Evolutionary conservation across 768 basidiomycete genomes (phyloP).

Genomic region (Mycena pura): DNA sequence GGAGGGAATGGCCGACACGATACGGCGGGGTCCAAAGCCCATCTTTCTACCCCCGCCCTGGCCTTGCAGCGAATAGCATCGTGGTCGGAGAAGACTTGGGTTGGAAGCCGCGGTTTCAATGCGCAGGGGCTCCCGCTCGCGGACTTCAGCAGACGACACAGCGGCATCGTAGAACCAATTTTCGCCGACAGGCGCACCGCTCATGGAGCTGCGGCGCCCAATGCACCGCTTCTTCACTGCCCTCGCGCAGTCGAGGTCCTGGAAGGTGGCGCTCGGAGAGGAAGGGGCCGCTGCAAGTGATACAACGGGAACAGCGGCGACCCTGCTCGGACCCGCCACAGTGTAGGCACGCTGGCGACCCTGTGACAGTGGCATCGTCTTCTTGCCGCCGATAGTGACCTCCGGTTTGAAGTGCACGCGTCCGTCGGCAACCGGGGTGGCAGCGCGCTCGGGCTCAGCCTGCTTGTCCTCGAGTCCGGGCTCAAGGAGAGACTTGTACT

Average conservation of each 20-base stretch:
- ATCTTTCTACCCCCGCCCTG: conserved; percentile 7
- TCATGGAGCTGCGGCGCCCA: conserved; percentile 54
- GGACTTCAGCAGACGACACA: conserved; percentile 48
- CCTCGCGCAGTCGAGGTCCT: conserved; percentile 42
- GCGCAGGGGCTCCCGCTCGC: conserved; percentile 26
- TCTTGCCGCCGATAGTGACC: conserved; percentile 25
- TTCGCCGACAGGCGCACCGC: conserved; percentile 36
- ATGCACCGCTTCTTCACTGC: conserved; percentile 64
- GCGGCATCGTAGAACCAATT: conserved; percentile 61
- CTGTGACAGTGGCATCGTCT: conserved; percentile 25
- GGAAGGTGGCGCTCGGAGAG: conserved; percentile 19
- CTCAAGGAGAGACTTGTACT: conserved; percentile 63
- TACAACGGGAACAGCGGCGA: not conserved
- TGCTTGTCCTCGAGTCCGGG: conserved; percentile 27
- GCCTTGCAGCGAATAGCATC: conserved; percentile 24
- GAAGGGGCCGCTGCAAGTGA: not conserved
- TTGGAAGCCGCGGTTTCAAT: conserved; percentile 9
- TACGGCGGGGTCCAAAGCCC: conserved; percentile 6
- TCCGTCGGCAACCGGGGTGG: conserved; percentile 15
- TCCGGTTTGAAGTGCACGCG: conserved; percentile 37
- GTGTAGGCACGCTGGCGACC: conserved; percentile 45
- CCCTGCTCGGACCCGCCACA: conserved; percentile 27
- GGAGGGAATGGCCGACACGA: conserved; percentile 5
- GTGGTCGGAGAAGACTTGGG: conserved; percentile 6
- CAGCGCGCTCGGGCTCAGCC: conserved; percentile 21